Evolutionary conservation across 2,329 filamentous ascomycete genomes (phyloP).

Genomic region (Hypocrella siamensis): DNA sequence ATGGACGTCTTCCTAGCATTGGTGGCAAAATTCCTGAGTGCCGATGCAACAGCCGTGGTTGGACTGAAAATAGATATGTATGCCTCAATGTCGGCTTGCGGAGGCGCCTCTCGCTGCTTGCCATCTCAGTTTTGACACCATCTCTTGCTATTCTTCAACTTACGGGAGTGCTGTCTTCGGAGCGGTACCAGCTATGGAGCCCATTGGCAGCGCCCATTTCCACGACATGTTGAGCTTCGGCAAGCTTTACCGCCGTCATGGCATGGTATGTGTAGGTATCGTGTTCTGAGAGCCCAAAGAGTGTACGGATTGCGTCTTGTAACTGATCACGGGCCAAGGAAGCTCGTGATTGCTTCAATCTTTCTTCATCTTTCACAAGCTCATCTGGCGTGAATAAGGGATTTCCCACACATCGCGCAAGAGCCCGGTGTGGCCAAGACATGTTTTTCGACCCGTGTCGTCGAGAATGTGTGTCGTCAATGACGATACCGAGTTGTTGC

Average conservation of each 20-base stretch:
- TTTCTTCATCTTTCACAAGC: slow-evolving; percentile 21
- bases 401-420: slow-evolving; percentile 26
- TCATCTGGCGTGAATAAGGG: slow-evolving; percentile 25
- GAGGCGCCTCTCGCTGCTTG: slow-evolving; percentile 28
- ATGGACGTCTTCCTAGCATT: slow-evolving; percentile 51
- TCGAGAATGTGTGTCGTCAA: too few relatives aligned
- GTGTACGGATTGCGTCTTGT: slow-evolving; percentile 24
- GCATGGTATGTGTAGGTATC: slow-evolving; percentile 37
- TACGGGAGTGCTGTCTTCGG: slow-evolving; percentile 18
- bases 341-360: slow-evolving; percentile 19
- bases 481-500: too few relatives aligned
- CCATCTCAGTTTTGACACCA: neutral
- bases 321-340: slow-evolving; percentile 28
- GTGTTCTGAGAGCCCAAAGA: slow-evolving; percentile 26
- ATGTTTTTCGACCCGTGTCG: too few relatives aligned
- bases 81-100: slow-evolving; percentile 42
- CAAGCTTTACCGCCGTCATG: slow-evolving; percentile 30
- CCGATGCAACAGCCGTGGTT: slow-evolving; percentile 40
- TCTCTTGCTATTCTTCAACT: slow-evolving; percentile 3
- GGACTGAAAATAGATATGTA: slow-evolving; percentile 54
- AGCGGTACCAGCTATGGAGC: slow-evolving; percentile 33
- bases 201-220: slow-evolving; percentile 26
- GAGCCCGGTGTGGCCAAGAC: slow-evolving; percentile 13
- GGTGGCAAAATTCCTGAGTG: slow-evolving; percentile 44
- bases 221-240: slow-evolving; percentile 31